Percentiles rank a stretch among this genome's conserved stretches.
Evolutionary conservation across 495 filamentous ascomycete genomes (phyloP).

Genomic region (Podospora anserina): DNA sequence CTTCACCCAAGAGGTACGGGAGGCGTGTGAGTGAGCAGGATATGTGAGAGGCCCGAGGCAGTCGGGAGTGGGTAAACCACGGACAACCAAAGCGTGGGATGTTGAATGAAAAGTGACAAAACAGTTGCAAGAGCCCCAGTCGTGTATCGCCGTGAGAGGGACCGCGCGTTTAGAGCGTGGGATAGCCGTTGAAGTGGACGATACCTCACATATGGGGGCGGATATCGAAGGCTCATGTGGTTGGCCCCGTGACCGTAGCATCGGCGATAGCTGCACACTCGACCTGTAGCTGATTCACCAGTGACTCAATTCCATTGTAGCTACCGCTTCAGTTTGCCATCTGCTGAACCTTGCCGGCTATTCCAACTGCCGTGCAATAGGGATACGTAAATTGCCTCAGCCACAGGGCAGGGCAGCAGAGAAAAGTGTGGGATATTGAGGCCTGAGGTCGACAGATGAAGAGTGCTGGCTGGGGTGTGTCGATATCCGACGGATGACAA

Average conservation of each 20-base stretch:
- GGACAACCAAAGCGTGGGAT: conserved; percentile 1
- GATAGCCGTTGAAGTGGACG: not conserved
- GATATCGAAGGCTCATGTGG: not conserved
- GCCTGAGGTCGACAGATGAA: not conserved
- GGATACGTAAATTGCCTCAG: not conserved
- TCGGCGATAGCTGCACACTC: not conserved
- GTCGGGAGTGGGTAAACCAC: not conserved
- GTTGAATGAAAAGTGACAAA: not conserved
- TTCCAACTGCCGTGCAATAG: not conserved
- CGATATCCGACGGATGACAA: not conserved
- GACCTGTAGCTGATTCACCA: not conserved
- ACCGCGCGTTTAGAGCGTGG: not conserved
- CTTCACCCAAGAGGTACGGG: conserved; percentile 7
- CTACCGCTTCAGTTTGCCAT: not conserved
- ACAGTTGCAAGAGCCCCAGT: not conserved
- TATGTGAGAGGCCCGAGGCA: not conserved
- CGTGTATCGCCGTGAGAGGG: not conserved
- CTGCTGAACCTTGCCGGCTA: not conserved
- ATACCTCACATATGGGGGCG: not conserved
- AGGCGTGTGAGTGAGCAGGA: conserved; percentile 2
- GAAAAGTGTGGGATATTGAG: not conserved
- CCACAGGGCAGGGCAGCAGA: not conserved
- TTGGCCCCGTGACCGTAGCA: not conserved
- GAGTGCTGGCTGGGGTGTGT: not conserved
- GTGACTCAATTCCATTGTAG: not conserved